Percentiles rank a stretch among this genome's conserved stretches.
phyloP scores from a whole-genome alignment of 2,329 filamentous ascomycete genomes.

The Calonectria pseudoreteaudii region DNA sequence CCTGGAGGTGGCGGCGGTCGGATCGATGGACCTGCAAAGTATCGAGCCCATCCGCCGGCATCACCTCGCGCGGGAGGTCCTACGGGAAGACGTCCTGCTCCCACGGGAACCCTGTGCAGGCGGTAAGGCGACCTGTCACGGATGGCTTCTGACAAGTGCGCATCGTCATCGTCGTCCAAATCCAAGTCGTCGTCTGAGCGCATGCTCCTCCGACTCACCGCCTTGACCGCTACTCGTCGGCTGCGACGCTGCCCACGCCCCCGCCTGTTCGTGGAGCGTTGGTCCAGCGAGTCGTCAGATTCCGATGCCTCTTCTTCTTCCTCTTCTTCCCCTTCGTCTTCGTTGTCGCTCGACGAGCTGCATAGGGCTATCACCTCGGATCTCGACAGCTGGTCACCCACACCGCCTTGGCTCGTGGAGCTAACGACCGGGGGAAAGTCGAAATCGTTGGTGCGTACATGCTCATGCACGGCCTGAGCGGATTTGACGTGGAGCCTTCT shows the following conservation, averaged over 20 bases:
- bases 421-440: conserved; percentile 32
- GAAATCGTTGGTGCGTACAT: conserved; percentile 50
- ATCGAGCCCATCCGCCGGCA: not conserved
- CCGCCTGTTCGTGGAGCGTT: conserved; percentile 19
- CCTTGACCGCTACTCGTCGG: conserved; percentile 23
- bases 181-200: conserved; percentile 21
- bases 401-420: conserved; percentile 23
- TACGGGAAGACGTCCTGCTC: conserved; percentile 3
- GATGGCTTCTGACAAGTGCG: not conserved
- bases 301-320: conserved; percentile 30
- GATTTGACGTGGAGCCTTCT: conserved; percentile 52
- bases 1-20: conserved; percentile 12
- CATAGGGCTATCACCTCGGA: conserved; percentile 36
- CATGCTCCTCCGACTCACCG: conserved; percentile 24
- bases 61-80: not conserved
- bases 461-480: conserved; percentile 50
- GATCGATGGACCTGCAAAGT: not conserved
- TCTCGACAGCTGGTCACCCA: conserved; percentile 13
- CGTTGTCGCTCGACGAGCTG: conserved; percentile 30
- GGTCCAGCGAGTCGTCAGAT: conserved; percentile 35
- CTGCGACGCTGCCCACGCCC: conserved; percentile 28
- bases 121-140: conserved; percentile 4
- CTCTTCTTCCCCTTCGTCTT: conserved; percentile 21
- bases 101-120: not conserved
- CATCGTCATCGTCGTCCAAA: not conserved